These are phyloP conservation scores for Cryptococcus sp. DNA, from an alignment of 1,284 basidiomycete genomes.

Conservation along the genomic window DNA sequence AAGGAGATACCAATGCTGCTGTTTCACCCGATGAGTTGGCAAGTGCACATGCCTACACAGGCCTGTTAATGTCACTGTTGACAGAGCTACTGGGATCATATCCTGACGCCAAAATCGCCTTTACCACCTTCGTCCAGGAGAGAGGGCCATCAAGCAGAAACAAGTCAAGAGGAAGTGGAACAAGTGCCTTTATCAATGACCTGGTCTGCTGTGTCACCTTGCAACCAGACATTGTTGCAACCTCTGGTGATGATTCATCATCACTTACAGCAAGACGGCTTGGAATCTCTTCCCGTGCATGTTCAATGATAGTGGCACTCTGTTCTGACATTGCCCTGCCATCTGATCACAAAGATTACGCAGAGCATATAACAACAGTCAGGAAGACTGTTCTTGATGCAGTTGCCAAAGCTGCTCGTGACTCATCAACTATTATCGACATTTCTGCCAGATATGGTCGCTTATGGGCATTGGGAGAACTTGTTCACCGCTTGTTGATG, in stretches of 20 bases:
- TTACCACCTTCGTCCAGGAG: conserved; percentile 68
- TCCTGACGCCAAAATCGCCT: conserved; percentile 80
- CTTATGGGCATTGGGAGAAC: conserved; percentile 78
- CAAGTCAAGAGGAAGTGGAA: conserved; percentile 20
- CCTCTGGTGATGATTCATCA: conserved; percentile 3
- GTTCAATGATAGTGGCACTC: conserved; percentile 85
- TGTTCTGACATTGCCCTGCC: conserved; percentile 69
- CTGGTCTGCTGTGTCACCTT: conserved; percentile 73
- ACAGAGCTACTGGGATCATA: conserved; percentile 94
- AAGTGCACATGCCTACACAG: conserved; percentile 57
- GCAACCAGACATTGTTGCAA: conserved; percentile 12
- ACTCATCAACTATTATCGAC: conserved; percentile 61
- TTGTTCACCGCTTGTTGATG: conserved; percentile 83
- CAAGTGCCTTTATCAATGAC: conserved; percentile 63
- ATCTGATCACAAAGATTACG: conserved; percentile 69
- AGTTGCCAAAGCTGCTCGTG: conserved; percentile 81
- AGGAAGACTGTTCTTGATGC: conserved; percentile 89
- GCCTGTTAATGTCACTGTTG: conserved; percentile 86
- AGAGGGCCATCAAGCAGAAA: conserved; percentile 57
- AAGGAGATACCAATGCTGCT: neutral
- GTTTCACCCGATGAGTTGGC: neutral
- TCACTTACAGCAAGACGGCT: conserved; percentile 51
- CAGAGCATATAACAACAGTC: conserved; percentile 72
- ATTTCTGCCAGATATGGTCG: conserved; percentile 82
- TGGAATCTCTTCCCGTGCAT: conserved; percentile 71